Evolutionary conservation across 768 basidiomycete genomes (phyloP).

Genomic region (Tylopilus sp.): DNA sequence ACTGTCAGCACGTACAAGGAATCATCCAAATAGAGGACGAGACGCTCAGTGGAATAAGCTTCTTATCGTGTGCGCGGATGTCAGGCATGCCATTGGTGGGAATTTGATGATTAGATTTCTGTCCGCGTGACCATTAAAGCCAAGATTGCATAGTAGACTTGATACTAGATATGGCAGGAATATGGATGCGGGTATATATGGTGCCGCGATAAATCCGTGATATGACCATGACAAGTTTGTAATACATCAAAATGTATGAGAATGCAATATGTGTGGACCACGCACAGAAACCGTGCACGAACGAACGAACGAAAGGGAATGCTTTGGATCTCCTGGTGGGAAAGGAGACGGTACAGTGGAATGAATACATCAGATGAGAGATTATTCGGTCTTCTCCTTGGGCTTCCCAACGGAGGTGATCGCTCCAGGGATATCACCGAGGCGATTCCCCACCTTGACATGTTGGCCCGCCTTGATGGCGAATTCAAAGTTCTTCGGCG

Average conservation of each 20-base stretch:
- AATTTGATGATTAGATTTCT: not conserved
- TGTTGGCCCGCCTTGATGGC: conserved; percentile 72
- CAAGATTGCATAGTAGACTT: not conserved
- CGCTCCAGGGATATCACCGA: conserved; percentile 53
- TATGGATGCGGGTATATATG: conserved; percentile 17
- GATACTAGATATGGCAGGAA: conserved; percentile 2
- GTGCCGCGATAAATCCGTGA: conserved; percentile 8
- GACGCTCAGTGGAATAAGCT: not conserved
- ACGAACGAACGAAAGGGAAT: not conserved
- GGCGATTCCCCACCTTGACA: conserved; percentile 78
- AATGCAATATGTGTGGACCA: not conserved
- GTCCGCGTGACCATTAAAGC: conserved; percentile 5
- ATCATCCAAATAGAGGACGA: not conserved
- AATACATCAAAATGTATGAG: not conserved
- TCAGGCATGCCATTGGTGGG: not conserved
- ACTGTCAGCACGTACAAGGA: not conserved
- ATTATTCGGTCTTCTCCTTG: conserved; percentile 34
- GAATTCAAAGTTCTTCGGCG: conserved; percentile 81
- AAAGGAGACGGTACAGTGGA: too few species aligned
- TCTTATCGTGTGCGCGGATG: not conserved
- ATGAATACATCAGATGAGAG: too few species aligned
- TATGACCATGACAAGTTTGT: conserved; percentile 5
- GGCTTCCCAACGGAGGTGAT: conserved; percentile 22
- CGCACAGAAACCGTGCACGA: not conserved
- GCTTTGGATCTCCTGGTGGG: not conserved